Percentiles rank a stretch among this genome's conserved stretches.
Evolutionary conservation across 2,329 filamentous ascomycete species (phyloP).

Genomic region (Talaromyces sp.): DNA sequence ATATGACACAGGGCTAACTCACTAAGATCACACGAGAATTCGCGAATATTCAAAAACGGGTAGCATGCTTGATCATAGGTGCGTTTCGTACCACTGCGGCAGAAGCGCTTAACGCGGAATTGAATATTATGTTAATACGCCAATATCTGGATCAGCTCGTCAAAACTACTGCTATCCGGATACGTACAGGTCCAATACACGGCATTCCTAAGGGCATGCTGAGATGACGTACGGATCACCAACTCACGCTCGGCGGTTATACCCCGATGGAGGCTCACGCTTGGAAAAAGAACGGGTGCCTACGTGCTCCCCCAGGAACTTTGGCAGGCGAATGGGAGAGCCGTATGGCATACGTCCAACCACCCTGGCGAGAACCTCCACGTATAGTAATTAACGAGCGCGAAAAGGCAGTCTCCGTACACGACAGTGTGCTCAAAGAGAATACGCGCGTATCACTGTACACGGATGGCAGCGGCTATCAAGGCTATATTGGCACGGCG

Average conservation of each 20-base stretch:
- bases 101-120: background rate
- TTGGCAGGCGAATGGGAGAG: background rate
- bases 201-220: background rate
- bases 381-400: conserved; percentile 8
- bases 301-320: background rate
- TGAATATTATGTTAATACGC: background rate
- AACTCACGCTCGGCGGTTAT: conserved; percentile 3
- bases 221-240: background rate
- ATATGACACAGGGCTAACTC: background rate
- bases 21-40: background rate
- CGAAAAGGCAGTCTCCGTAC: background rate
- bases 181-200: background rate
- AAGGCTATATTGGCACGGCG: background rate
- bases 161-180: background rate
- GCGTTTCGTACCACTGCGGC: background rate
- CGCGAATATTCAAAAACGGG: background rate
- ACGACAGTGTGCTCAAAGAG: background rate
- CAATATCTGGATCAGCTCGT: background rate
- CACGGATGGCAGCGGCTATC: conserved; percentile 3
- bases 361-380: conserved; percentile 14
- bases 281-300: background rate
- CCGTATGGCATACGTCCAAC: conserved; percentile 17
- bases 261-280: background rate
- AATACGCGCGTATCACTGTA: background rate
- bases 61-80: background rate